A percentile compares a stretch with the other conserved stretches of the same genome.
These are phyloP conservation scores for Tetracladium setigerum DNA, from an alignment of 495 filamentous ascomycete species.

Conservation along the genomic window DNA sequence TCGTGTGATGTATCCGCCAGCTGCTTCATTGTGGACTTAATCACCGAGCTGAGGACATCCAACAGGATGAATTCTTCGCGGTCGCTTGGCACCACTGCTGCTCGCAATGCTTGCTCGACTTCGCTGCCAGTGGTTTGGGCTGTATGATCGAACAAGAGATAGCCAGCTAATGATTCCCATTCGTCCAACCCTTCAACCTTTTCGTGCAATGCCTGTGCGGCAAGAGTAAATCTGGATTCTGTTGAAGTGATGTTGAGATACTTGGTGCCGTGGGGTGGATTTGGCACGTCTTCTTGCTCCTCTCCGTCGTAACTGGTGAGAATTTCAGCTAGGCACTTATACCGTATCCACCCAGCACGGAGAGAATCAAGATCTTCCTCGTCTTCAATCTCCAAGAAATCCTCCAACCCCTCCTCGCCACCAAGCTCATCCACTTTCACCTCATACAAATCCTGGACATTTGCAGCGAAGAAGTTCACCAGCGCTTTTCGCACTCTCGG, in stretches of 20 bases:
- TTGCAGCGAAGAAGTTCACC: conserved; percentile 80
- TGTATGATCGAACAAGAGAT: conserved; percentile 88
- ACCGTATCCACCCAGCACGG: conserved; percentile 76
- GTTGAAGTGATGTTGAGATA: conserved; percentile 46
- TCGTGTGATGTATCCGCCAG: conserved; percentile 56
- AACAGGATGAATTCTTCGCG: conserved; percentile 79
- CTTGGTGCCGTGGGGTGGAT: conserved; percentile 26
- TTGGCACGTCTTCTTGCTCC: conserved; percentile 30
- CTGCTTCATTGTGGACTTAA: conserved; percentile 57
- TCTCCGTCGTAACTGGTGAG: conserved; percentile 68
- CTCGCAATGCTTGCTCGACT: conserved; percentile 11
- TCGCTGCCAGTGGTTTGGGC: conserved; percentile 15
- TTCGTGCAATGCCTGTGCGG: conserved; percentile 77
- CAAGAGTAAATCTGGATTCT: conserved; percentile 78
- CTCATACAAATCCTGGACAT: conserved; percentile 74
- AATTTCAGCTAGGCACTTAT: conserved; percentile 81
- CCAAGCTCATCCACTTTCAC: conserved; percentile 76
- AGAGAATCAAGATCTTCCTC: conserved; percentile 70
- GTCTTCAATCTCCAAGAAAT: conserved; percentile 46
- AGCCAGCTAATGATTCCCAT: conserved; percentile 85
- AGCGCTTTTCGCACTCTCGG: conserved; percentile 77
- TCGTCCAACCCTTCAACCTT: conserved; percentile 68
- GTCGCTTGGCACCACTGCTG: conserved; percentile 30
- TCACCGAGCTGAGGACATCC: conserved; percentile 74
- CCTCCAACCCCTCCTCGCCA: conserved; percentile 68